phyloP scores from a whole-genome alignment of 2,329 filamentous ascomycete genomes.

The Parafenestella ontariensis region DNA sequence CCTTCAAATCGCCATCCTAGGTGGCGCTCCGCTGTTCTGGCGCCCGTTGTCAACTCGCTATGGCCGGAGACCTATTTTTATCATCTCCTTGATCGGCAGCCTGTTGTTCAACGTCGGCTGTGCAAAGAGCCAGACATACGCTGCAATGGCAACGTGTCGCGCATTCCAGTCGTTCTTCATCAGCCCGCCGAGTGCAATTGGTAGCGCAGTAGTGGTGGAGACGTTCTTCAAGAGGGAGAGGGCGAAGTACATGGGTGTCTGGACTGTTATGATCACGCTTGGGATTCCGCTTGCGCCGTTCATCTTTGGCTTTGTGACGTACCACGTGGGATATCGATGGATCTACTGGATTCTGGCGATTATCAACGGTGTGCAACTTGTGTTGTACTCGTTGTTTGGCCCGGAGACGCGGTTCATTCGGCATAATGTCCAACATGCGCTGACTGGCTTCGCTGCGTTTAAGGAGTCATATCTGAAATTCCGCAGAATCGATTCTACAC shows the following conservation, averaged over 20 bases:
- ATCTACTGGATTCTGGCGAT: slow-evolving; percentile 67
- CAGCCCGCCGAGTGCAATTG: slow-evolving; percentile 61
- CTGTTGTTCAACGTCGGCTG: slow-evolving; percentile 62
- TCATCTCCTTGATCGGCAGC: slow-evolving; percentile 58
- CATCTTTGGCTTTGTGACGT: slow-evolving; percentile 56
- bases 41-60: slow-evolving; percentile 61
- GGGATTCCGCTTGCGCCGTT: slow-evolving; percentile 55
- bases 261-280: slow-evolving; percentile 61
- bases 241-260: slow-evolving; percentile 64
- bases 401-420: slow-evolving; percentile 63
- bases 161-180: slow-evolving; percentile 65
- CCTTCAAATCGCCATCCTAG: slow-evolving; percentile 63
- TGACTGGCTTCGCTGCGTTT: slow-evolving; percentile 44
- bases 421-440: slow-evolving; percentile 40
- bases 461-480: slow-evolving; percentile 56
- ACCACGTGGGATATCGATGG: slow-evolving; percentile 63
- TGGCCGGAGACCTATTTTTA: slow-evolving; percentile 62
- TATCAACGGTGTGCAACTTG: slow-evolving; percentile 63
- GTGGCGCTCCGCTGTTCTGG: slow-evolving; percentile 64
- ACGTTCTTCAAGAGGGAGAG: slow-evolving; percentile 64
- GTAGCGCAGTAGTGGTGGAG: slow-evolving; percentile 65
- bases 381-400: slow-evolving; percentile 61
- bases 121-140: slow-evolving; percentile 58
- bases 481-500: slow-evolving; percentile 60
- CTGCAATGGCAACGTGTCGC: slow-evolving; percentile 59